phyloP scores from a whole-genome alignment of 129 eudicot species.

The Apium graveolens region DNA sequence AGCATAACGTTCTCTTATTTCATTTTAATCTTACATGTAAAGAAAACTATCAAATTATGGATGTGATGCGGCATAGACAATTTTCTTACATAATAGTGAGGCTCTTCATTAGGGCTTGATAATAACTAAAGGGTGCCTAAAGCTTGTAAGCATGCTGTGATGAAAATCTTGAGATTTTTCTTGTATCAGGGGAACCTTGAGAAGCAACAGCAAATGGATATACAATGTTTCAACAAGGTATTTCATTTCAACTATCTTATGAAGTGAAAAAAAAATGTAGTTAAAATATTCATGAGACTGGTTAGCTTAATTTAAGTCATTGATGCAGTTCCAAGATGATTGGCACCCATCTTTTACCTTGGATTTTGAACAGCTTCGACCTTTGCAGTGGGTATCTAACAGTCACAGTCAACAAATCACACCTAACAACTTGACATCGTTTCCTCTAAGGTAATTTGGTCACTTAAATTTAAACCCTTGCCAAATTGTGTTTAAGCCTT shows the following conservation, averaged over 20 bases:
- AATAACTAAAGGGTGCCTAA: background rate
- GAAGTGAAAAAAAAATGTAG: background rate
- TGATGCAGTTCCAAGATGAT: slow-evolving; percentile 13
- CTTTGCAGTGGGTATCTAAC: slow-evolving; percentile 1
- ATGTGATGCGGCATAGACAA: background rate
- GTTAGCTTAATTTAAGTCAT: background rate
- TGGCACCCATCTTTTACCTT: background rate
- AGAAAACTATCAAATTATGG: background rate
- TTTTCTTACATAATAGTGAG: background rate
- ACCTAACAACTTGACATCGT: background rate
- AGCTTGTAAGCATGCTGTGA: background rate
- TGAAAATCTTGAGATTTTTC: background rate
- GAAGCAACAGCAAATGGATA: slow-evolving; percentile 12
- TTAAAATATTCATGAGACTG: background rate
- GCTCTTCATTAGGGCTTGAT: background rate
- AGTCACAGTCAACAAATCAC: slow-evolving; percentile 5
- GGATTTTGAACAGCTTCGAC: slow-evolving; percentile 11
- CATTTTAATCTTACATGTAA: background rate
- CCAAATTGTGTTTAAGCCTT: background rate
- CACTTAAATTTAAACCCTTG: background rate
- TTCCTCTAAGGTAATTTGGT: slow-evolving; percentile 12
- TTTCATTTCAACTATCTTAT: background rate
- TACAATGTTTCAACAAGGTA: slow-evolving; percentile 10
- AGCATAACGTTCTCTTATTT: background rate
- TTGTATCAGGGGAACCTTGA: slow-evolving; percentile 9